Evolutionary conservation across 106 monocot species (phyloP), one percentile per base, ranked within the genome.

Genomic region (Cymbidium sinense): DNA sequence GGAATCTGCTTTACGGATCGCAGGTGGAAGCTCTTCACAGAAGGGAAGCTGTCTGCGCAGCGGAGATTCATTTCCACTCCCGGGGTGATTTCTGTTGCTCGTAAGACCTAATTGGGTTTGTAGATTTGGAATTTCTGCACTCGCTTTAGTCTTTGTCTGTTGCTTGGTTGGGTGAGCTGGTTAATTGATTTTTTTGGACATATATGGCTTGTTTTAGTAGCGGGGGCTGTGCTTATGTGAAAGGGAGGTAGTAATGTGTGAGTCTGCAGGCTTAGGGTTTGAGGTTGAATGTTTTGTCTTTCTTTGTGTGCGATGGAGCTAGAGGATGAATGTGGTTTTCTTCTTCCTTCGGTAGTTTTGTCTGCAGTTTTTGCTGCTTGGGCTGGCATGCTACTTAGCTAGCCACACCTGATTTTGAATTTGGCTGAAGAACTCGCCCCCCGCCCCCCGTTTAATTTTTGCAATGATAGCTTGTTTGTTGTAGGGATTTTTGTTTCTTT

Each of bases 41-140:
- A 74, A 44, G 43, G 19, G 20, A 19, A 19, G 4, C 44, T 10
- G 27, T 44, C 44, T 43, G 12, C 12, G 23, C 43, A 4, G 43
- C 43, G 27, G 43, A 27, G 41, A 13, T 74, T n/a, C n/a, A n/a
- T n/a, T n/a, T 74, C 27, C 20, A 35, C 27, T 33, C 23, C 7
- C 15, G 27, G 23, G 19, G 36, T 18, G 74, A 28, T 43, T 44
- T 74, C 23, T 12, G 43, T 13, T 41, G 21, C 41, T 44, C 1
- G 41, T 8, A 15, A 43, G 27, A 44, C 43, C n/a, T 74, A 44
- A 74, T 44, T 74, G 41, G 74, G 25, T 29, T 25, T 34, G 23
- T 2, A 41, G 74, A 43, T 44, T 74, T 9, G 44, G 74, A 74
- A 11, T 74, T 74, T 44, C 74, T 43, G 74, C 44, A 74, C 44